A percentile compares a stretch with the other conserved stretches of the same genome.
phyloP scores from a whole-genome alignment of 163 green algal species.

The Trebouxiophyceae sp. region DNA sequence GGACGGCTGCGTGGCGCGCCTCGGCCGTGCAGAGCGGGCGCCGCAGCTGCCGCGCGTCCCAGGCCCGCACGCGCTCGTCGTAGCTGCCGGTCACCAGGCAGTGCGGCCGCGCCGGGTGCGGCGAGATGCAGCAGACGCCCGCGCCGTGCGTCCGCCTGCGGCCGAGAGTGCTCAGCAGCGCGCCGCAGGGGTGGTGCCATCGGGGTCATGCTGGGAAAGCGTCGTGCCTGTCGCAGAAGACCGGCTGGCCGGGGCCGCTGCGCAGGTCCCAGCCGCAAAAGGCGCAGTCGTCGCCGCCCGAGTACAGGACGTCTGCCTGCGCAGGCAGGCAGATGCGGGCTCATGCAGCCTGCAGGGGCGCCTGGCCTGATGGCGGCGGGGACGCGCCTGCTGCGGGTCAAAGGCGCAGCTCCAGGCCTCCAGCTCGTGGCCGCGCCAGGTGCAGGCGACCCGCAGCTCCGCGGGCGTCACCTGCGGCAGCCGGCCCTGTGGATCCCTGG shows the following conservation, averaged over 20 bases:
- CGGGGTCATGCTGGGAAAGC: not conserved
- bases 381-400: constrained; percentile 27
- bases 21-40: constrained; percentile 26
- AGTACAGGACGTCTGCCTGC: constrained; percentile 56
- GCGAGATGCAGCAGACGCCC: constrained; percentile 78
- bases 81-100: constrained; percentile 78
- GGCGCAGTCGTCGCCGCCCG: constrained; percentile 75
- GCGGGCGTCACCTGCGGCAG: no score
- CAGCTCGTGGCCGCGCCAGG: constrained; percentile 41
- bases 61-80: constrained; percentile 76
- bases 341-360: not conserved
- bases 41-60: constrained; percentile 54
- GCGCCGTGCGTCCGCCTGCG: constrained; percentile 51
- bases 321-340: not conserved
- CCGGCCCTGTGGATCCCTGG: no score
- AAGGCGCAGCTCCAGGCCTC: constrained; percentile 69
- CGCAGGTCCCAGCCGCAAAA: constrained; percentile 80
- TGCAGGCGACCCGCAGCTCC: not conserved
- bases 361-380: constrained; percentile 7
- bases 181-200: not conserved
- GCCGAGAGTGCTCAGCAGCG: not conserved
- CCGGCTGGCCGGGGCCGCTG: constrained; percentile 1
- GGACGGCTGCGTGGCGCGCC: not conserved
- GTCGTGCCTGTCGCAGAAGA: constrained; percentile 40
- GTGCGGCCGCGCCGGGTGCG: constrained; percentile 41